Evolutionary conservation across 2,329 filamentous ascomycete species (phyloP), one percentile per base, ranked within the genome.

Genomic region (Chrysoporthe austroafricana): DNA sequence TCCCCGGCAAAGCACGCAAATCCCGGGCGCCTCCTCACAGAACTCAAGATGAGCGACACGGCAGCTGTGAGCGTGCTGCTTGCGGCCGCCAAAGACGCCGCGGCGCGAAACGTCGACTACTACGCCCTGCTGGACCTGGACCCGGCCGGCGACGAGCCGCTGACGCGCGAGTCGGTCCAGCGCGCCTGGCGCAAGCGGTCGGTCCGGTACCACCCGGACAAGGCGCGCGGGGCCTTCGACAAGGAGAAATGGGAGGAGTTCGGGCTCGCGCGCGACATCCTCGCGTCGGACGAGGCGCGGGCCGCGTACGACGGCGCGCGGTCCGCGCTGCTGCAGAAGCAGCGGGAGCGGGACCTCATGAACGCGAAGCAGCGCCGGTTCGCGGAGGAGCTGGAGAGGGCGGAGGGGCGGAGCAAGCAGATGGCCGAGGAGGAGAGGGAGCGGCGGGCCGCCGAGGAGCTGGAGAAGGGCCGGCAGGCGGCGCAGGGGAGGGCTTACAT

Each of bases 181-280:
- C 89, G 91, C 72, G 93, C 93, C 57, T 97, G 95, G 84, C 88
- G 93, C 68, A 92, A 92, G 74, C 90, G 90, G 42, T 93, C 93
- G 3, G 84, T 97, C n/a, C 93, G 93, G 75, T 93, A 94, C 82
- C 95, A 98, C 78, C 95, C 95, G 0, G 95, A 98, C 84, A 97
- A 97, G 81, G 90, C 94, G 66, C 87, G 90, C 71, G 88, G 87
- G 63, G 82, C 85, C 48, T 93, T 91, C 73, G 93, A 96, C 72
- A 85, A 92, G 58, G 89, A 90, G 66, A 92, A 91, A 74, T 98
- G 96, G 83, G 92, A 97, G 78, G 84, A 91, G 1, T 89, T 97
- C 67, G 91, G 94, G 75, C 91, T 91, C 70, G 94, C 93, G n/a
- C 89, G 93, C 76, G 93, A 96, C 79, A 87, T 97, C 1, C 87